Evolutionary conservation across 1,284 basidiomycete species (phyloP).

Genomic region (Peniophora sp.): DNA sequence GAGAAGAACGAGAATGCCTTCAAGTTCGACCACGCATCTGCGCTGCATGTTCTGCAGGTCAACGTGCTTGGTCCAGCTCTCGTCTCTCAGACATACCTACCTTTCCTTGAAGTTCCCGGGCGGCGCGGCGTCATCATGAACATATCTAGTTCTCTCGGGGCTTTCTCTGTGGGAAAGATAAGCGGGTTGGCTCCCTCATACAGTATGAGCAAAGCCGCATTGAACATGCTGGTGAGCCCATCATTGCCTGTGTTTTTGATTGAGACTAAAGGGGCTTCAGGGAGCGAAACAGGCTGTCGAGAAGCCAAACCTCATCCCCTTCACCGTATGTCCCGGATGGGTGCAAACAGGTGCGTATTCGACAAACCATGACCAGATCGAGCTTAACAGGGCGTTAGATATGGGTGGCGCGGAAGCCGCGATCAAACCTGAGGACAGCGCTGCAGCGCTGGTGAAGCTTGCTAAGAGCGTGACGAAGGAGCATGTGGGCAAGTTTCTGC

Average conservation of each 20-base stretch:
- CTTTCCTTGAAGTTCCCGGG: conserved; percentile 15
- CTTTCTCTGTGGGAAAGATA: conserved; percentile 8
- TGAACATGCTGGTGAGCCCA: conserved; percentile 10
- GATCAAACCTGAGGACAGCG: not conserved
- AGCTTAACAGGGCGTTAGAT: not conserved
- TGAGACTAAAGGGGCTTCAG: conserved; percentile 2
- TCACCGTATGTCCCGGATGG: conserved; percentile 17
- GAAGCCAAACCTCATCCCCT: conserved; percentile 12
- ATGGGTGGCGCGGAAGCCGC: not conserved
- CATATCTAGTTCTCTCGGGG: conserved; percentile 16
- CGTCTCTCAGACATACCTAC: conserved; percentile 16
- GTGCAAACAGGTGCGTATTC: conserved; percentile 13
- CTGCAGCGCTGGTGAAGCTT: not conserved
- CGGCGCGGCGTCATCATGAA: conserved; percentile 17
- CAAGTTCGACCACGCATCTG: not conserved
- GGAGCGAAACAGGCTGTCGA: conserved; percentile 15
- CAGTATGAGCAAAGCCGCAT: conserved; percentile 6
- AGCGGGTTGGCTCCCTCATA: conserved; percentile 5
- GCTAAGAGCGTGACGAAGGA: not conserved
- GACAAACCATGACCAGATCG: not conserved
- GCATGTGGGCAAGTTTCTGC: not conserved
- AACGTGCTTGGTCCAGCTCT: conserved; percentile 21
- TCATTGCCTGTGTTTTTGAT: not conserved
- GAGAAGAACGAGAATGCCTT: not conserved
- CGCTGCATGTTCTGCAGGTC: conserved; percentile 8